Conservation (phyloP, 2,329 filamentous ascomycete species). For the Leptographium flavum region DNA sequence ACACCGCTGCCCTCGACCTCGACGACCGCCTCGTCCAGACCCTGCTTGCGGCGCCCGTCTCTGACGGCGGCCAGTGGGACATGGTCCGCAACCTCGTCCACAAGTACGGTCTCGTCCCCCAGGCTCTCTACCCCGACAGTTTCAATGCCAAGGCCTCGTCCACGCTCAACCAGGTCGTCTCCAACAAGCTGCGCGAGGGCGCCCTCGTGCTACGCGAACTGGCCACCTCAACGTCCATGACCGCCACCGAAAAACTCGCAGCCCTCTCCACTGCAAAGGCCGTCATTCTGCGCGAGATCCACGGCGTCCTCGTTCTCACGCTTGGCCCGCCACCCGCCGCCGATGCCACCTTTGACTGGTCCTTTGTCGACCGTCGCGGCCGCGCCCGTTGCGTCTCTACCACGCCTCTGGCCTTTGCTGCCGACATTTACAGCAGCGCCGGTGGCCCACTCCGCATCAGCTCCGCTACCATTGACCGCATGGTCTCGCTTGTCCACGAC, state of each 20-base stretch:
- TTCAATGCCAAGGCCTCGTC: constrained; percentile 62
- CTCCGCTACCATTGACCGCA: constrained; percentile 45
- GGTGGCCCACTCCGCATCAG: constrained; percentile 34
- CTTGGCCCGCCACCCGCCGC: constrained; percentile 66
- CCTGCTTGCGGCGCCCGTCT: constrained; percentile 52
- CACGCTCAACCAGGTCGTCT: constrained; percentile 59
- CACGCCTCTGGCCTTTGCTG: constrained; percentile 59
- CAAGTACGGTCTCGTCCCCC: constrained; percentile 82
- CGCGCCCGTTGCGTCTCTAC: constrained; percentile 46
- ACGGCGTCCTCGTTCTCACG: constrained; percentile 67
- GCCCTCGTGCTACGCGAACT: constrained; percentile 52
- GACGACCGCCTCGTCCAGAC: constrained; percentile 60
- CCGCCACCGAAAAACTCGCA: constrained; percentile 14
- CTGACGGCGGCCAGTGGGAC: constrained; percentile 82
- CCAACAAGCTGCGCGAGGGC: constrained; percentile 77
- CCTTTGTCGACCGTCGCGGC: constrained; percentile 57
- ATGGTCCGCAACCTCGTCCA: constrained; percentile 77
- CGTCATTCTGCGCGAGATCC: constrained; percentile 66
- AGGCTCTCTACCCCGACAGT: constrained; percentile 66
- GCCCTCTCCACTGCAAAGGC: constrained; percentile 43
- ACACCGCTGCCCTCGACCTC: constrained; percentile 55
- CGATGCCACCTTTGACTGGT: constrained; percentile 61
- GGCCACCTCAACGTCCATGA: neutral
- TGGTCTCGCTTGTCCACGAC: constrained; percentile 77
- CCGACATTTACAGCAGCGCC: constrained; percentile 46